Percentiles rank a stretch among this genome's conserved stretches.
These are phyloP conservation scores for Chrysoporthe deuterocubensis DNA, from an alignment of 2,329 filamentous ascomycete genomes.

Conservation along the genomic window DNA sequence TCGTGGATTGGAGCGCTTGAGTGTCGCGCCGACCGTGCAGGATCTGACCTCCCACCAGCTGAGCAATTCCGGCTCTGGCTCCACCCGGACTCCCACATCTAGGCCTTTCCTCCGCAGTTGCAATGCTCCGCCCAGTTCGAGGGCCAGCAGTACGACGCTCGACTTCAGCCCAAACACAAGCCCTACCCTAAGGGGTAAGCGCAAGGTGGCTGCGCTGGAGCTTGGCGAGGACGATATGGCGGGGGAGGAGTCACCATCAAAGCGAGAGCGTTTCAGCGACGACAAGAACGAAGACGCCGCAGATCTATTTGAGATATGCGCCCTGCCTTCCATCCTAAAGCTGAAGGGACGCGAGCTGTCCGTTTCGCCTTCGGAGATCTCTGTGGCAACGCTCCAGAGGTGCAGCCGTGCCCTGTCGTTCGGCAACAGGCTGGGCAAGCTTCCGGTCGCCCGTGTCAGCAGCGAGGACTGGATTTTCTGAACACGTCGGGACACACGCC, in stretches of 20 bases:
- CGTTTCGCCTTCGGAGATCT: neutral
- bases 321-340: neutral
- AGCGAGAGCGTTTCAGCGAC: neutral
- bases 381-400: neutral
- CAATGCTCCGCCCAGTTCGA: neutral
- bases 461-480: slow-evolving; percentile 11
- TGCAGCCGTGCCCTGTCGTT: neutral
- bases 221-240: neutral
- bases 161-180: slow-evolving; percentile 11
- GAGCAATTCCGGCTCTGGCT: neutral
- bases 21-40: neutral
- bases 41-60: neutral
- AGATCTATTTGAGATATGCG: too few relatives aligned
- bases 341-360: neutral
- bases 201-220: neutral
- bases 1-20: slow-evolving; percentile 8
- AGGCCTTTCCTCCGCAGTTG: neutral
- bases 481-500: neutral
- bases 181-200: neutral
- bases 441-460: neutral
- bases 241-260: neutral
- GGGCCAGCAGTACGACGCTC: slow-evolving; percentile 5
- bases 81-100: neutral
- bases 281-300: neutral
- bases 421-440: slow-evolving; percentile 3